phyloP scores from a whole-genome alignment of 805 yeast species.

The Komagataella mondaviorum region DNA sequence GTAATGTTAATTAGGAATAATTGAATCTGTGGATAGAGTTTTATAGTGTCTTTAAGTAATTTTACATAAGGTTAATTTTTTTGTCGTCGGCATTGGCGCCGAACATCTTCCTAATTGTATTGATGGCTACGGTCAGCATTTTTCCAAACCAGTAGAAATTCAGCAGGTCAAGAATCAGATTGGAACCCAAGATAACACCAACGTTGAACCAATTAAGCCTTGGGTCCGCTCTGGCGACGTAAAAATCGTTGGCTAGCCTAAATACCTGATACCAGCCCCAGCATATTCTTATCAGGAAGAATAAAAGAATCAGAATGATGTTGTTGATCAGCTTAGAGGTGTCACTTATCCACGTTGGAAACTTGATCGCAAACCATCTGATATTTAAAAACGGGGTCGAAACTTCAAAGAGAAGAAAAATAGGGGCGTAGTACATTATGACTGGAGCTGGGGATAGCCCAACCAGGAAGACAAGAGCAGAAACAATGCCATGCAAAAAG shows the following conservation, averaged over 20 bases:
- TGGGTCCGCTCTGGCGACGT: slow-evolving; percentile 12
- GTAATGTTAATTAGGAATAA: not conserved
- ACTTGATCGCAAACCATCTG: slow-evolving; percentile 23
- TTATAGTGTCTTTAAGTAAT: not conserved
- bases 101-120: slow-evolving; percentile 19
- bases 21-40: not conserved
- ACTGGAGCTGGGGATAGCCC: slow-evolving; percentile 8
- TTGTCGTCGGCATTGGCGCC: slow-evolving; percentile 10
- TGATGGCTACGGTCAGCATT: slow-evolving; percentile 21
- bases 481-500: slow-evolving; percentile 20
- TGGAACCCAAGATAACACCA: slow-evolving; percentile 15
- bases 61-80: slow-evolving; percentile 17
- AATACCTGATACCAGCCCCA: slow-evolving; percentile 25
- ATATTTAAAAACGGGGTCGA: slow-evolving; percentile 23
- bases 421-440: slow-evolving; percentile 20
- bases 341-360: slow-evolving; percentile 13
- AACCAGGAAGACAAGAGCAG: slow-evolving; percentile 16
- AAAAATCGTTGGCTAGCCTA: slow-evolving; percentile 14
- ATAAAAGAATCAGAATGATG: slow-evolving; percentile 17
- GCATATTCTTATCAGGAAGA: slow-evolving; percentile 19
- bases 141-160: slow-evolving; percentile 23
- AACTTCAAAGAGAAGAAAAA: slow-evolving; percentile 20
- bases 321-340: slow-evolving; percentile 18
- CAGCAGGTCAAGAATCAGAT: slow-evolving; percentile 18
- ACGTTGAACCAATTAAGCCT: slow-evolving; percentile 14